Conservation (phyloP, 306 rosid species). For the Fagus crenata region DNA sequence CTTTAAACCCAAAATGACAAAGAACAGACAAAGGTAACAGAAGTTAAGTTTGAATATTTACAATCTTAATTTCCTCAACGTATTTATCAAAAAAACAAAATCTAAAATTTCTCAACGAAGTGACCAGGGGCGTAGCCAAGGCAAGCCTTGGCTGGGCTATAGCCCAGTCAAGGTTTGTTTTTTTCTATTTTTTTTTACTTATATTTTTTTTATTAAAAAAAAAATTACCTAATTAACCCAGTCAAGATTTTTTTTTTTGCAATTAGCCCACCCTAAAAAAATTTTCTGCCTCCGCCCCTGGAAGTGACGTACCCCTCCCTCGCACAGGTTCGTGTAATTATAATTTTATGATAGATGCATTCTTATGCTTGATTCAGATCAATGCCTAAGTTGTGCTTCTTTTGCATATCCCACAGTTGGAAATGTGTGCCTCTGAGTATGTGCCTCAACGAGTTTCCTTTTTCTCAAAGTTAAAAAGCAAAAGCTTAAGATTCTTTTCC, state of each 20-base stretch:
- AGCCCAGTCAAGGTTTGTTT: too few relatives aligned
- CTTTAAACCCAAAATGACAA: slow-evolving; percentile 15
- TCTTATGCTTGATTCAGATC: neutral
- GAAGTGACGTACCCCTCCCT: too few relatives aligned
- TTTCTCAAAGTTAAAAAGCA: neutral
- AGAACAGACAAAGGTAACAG: slow-evolving; percentile 18
- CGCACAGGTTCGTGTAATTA: neutral
- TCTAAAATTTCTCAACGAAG: too few relatives aligned
- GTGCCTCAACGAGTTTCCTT: neutral
- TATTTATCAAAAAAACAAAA: neutral
- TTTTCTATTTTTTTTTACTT: too few relatives aligned
- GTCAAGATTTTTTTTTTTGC: too few relatives aligned
- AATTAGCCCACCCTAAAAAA: too few relatives aligned
- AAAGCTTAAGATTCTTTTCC: neutral
- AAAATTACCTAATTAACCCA: too few relatives aligned
- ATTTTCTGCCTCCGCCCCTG: too few relatives aligned
- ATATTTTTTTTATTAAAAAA: too few relatives aligned
- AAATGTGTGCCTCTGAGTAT: neutral
- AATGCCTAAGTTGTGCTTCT: neutral
- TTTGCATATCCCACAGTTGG: neutral
- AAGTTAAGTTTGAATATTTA: slow-evolving; percentile 2
- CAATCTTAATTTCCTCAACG: neutral
- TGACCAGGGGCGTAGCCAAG: too few relatives aligned
- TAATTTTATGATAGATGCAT: neutral
- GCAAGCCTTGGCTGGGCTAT: too few relatives aligned